Base-by-base conservation (phyloP, 2,329 filamentous ascomycete species). In the Pseudomassariella vexata region DNA sequence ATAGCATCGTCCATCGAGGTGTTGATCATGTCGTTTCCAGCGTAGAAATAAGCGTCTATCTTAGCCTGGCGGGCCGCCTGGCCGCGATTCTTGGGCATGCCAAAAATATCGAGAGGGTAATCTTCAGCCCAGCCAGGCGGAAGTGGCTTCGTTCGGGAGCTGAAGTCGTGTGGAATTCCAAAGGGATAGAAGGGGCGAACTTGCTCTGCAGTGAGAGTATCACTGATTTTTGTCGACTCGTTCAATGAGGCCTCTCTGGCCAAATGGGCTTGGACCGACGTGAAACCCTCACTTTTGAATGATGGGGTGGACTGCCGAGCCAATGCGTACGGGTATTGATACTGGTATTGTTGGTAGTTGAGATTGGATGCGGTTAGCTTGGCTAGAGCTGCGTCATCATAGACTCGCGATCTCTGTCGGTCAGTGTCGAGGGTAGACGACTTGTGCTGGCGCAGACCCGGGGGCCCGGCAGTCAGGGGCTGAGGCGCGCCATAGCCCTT, bases 401-500 rank as follows among this genome's bases (percentile, higher is more conserved):
- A 29, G 41, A 39, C 29, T 15, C 21, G 21, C 27, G 35, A 19
- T 40, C 39, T 11, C 29, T 39, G 16, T 38, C 22, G 16, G 28
- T 18, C 9, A 7, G 52, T 48, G 18, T 70, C 64, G 20, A 66
- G 55, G 3, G 59, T 59, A 16, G 60, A 57, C n/a, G 66, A 55
- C 14, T 58, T 65, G 41, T 64, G 65, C 35, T 69, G 66, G 24
- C 70, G 65, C 37, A 68, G 65, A 14, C 71, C 71, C 9, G 71
- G 71, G 24, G 71, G 71, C 2, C 71, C 71, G 18, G 71, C 71
- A 14, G 66, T 73, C 40, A 75, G 46, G 8, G 70, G 71, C 15
- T 53, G 59, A n/a, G 69, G 71, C 12, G 59, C 60, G 5, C 67
- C 68, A 1, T 57, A 52, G 1, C 55, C 55, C 17, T 46, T 51